Percentiles rank a stretch among this genome's conserved stretches.
These are phyloP conservation scores for Ganoderma meredithae DNA, from an alignment of 1,284 basidiomycete species.

Conservation along the genomic window DNA sequence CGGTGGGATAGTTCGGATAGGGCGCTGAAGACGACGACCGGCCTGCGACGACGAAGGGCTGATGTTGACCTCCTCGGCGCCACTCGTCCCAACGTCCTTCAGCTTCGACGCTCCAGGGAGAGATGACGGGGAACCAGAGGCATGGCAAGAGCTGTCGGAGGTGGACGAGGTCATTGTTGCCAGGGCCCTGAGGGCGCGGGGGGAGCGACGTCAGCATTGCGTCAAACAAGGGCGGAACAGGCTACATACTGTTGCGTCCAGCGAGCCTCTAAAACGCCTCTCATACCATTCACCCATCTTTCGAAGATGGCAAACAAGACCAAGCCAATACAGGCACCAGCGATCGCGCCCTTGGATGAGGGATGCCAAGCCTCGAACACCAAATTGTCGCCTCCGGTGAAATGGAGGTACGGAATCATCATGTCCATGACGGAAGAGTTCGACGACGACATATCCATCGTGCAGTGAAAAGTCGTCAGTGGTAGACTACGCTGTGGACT, in stretches of 20 bases:
- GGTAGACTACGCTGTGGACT: neutral
- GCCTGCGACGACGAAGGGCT: conserved; percentile 15
- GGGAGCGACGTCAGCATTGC: neutral
- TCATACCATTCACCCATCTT: conserved; percentile 66
- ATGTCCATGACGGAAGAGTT: conserved; percentile 34
- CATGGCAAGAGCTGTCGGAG: neutral
- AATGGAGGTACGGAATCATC: conserved; percentile 75
- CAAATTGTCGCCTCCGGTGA: conserved; percentile 66
- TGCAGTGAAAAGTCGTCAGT: neutral
- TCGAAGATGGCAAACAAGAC: conserved; percentile 73
- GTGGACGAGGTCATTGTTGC: conserved; percentile 16
- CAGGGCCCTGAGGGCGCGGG: conserved; percentile 18
- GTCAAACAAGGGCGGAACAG: neutral
- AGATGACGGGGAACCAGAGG: conserved; percentile 7
- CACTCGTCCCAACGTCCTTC: conserved; percentile 19
- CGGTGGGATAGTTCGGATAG: conserved; percentile 49
- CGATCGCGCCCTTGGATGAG: conserved; percentile 68
- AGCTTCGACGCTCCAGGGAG: neutral
- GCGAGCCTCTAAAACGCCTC: conserved; percentile 56
- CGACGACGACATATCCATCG: conserved; percentile 23
- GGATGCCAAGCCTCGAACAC: conserved; percentile 78
- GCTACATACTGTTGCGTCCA: conserved; percentile 67
- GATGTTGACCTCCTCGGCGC: conserved; percentile 29
- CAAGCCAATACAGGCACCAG: conserved; percentile 77
- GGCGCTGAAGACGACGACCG: conserved; percentile 19